A percentile compares a stretch with the other conserved stretches of the same genome.
Conservation (phyloP, 2,329 filamentous ascomycete species). For the Fusarium sarcochroum region DNA sequence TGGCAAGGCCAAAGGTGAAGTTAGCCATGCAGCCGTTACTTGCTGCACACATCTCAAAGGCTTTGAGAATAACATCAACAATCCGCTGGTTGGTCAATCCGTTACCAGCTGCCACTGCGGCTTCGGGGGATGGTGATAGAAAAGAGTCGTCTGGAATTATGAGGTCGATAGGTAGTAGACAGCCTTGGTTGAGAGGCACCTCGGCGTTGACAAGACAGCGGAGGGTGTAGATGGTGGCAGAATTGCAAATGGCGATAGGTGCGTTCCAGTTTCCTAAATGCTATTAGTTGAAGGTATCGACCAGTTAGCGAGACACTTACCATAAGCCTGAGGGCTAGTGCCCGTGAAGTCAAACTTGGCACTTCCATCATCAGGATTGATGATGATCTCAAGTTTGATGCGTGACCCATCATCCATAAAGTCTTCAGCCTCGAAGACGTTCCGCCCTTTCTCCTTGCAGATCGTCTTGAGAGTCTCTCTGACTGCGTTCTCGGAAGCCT, state of each 20-base stretch:
- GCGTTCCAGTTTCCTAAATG: conserved; percentile 68
- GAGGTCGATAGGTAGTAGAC: conserved; percentile 80
- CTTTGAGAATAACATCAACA: conserved; percentile 66
- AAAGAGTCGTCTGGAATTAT: conserved; percentile 79
- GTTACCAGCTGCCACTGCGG: conserved; percentile 85
- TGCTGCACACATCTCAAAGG: conserved; percentile 82
- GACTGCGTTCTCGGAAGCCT: conserved; percentile 82
- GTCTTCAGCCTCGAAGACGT: conserved; percentile 78
- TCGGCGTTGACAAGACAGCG: conserved; percentile 84
- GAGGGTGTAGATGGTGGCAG: conserved; percentile 86
- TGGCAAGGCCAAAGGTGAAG: conserved; percentile 86
- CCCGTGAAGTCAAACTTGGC: conserved; percentile 85
- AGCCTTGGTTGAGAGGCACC: conserved; percentile 86
- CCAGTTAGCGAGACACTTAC: conserved; percentile 84
- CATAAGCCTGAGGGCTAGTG: conserved; percentile 84
- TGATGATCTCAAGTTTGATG: conserved; percentile 80
- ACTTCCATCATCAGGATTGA: conserved; percentile 80
- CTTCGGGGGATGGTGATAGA: conserved; percentile 79
- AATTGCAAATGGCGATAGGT: conserved; percentile 83
- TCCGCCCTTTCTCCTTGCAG: conserved; percentile 76
- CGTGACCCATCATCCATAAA: conserved; percentile 89
- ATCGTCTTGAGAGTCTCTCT: conserved; percentile 79
- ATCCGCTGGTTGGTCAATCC: conserved; percentile 65
- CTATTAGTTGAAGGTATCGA: conserved; percentile 75
- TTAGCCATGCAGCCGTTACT: conserved; percentile 86